phyloP scores from a whole-genome alignment of 176 grass and related monocot species.

The Urochloa ruziziensis region DNA sequence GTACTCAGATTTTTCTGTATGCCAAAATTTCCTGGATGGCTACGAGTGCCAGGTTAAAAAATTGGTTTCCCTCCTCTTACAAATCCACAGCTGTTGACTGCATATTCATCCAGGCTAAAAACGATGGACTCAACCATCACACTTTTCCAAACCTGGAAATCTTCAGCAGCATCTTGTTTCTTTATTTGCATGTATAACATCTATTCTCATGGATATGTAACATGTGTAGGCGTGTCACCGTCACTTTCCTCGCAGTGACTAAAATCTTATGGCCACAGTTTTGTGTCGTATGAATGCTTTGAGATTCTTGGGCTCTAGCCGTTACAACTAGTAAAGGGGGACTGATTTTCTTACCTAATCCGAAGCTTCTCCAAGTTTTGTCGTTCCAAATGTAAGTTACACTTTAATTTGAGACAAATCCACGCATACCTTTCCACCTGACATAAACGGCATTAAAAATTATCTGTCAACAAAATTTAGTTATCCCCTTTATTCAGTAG shows the following conservation, averaged over 20 bases:
- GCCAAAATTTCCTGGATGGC: background rate
- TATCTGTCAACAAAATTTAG: background rate
- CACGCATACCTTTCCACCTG: background rate
- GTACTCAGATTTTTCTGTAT: background rate
- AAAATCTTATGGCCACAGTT: background rate
- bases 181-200: background rate
- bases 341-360: conserved; percentile 12
- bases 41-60: background rate
- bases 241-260: conserved; percentile 4
- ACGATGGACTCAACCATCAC: background rate
- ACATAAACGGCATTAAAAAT: background rate
- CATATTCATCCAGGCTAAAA: background rate
- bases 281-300: conserved; percentile 24
- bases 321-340: background rate
- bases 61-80: background rate
- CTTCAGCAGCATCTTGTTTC: background rate
- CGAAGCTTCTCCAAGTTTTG: conserved; percentile 5
- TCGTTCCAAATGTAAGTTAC: background rate
- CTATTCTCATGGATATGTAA: background rate
- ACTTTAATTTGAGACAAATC: background rate
- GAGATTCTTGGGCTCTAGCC: conserved; percentile 22
- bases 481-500: background rate
- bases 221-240: background rate
- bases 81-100: background rate
- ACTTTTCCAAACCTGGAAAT: background rate